Conservation (phyloP, 441 rosid species). For the Pelargonium cotyledonis region DNA sequence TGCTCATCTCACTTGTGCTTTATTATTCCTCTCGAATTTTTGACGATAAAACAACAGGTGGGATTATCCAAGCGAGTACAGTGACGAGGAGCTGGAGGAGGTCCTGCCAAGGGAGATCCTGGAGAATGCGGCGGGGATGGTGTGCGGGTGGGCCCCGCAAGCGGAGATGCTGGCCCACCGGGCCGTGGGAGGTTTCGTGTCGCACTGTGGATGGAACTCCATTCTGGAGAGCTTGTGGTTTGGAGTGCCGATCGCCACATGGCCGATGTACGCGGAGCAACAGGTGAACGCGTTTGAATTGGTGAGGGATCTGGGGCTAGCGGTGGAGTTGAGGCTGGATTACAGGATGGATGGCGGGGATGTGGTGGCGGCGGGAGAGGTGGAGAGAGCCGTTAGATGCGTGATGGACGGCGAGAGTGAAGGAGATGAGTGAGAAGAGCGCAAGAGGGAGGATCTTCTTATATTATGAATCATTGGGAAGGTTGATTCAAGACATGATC, state of each 20-base stretch:
- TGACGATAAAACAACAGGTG: too few species aligned
- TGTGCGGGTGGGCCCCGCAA: constrained; percentile 33
- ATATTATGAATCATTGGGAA: neutral
- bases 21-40: too few species aligned
- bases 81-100: constrained; percentile 14
- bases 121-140: constrained; percentile 27
- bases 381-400: constrained; percentile 16
- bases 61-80: constrained; percentile 22
- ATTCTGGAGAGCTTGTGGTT: constrained; percentile 24
- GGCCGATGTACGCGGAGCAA: constrained; percentile 37
- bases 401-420: constrained; percentile 21
- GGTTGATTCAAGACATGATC: neutral
- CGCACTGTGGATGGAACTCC: neutral
- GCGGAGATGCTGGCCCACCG: constrained; percentile 26
- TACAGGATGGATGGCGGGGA: constrained; percentile 11
- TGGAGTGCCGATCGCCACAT: constrained; percentile 30
- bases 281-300: constrained; percentile 30
- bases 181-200: constrained; percentile 23
- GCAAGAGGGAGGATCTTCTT: constrained; percentile 26
- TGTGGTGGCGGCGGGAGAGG: constrained; percentile 17
- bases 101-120: constrained; percentile 35
- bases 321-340: constrained; percentile 31
- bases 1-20: too few species aligned
- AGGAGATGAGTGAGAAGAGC: constrained; percentile 16
- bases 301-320: constrained; percentile 28